Base-by-base conservation (phyloP, 116 monocot genomes). In the Dioscorea cayenensis region DNA sequence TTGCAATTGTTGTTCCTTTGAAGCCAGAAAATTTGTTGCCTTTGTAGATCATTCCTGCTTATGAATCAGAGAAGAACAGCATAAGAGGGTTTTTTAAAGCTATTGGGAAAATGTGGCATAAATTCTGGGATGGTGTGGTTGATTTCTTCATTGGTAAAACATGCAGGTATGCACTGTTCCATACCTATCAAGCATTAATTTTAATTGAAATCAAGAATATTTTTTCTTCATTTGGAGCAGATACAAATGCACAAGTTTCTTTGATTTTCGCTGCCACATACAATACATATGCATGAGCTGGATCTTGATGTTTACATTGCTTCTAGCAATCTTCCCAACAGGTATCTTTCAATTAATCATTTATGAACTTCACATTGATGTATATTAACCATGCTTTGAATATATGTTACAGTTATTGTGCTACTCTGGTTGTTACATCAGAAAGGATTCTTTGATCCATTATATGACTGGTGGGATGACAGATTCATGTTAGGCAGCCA, bases 361-460 rank as follows among this genome's bases (percentile, higher is more conserved):
- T 73, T 29, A 7, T 19, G n/a, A 55, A 18, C 16, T 18, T 16
- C 18, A 19, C n/a, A 55, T 16, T 16, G 5, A 18, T 16, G n/a
- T 16, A 55, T 0, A 55, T 55, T 14, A 6, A 18, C 2, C 55
- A 11, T 18, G n/a, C 14, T 14, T 29, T 73, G 37, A 48, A 71
- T 48, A 66, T 12, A 5, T 12, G 14, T 28, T 76, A 51, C 82
- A 99, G 94, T 73, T 23, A 71, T 78, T 28, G 74, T 93, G n/a
- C 81, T 91, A 3, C 38, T 94, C 16, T 99, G 99, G 90, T 73
- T 99, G 28, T 32, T 99, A 49, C 99, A 99, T 69, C 91, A 94
- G 65, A 99, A 91, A 71, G 99, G 99, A 64, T 79, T 91, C 37
- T 91, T 99, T 66, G 99, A 99, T 73, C 89, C 79, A 13, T 52